Evolutionary conservation across 1,139 yeast genomes (phyloP), one percentile per base, ranked within the genome.

Genomic region (Chernovozyma aurita): DNA sequence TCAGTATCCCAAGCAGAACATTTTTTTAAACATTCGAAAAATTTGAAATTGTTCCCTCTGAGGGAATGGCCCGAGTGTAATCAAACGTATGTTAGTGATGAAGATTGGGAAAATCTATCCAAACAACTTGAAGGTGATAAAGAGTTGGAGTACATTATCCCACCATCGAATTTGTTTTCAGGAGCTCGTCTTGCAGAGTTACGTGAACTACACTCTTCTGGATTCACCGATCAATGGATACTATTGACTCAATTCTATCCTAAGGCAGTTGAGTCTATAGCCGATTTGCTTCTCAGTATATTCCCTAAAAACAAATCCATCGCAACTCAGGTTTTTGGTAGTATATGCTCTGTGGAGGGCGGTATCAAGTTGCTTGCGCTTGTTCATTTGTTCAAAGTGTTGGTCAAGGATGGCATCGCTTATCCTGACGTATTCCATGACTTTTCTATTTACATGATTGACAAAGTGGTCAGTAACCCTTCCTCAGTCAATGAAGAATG

Each of bases 211-310:
- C 26, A 34, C 15, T 13, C 25, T 20, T 13, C 55, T 3, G 50
- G 57, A 4, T 57, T 78, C 30, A 54, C 71, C 31, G 72, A 69
- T 22, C 61, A 70, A 27, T 69, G 81, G 61, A 59, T 82, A 24
- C 55, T 62, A 20, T 53, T 81, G 9, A 65, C 76, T 4, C 73
- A 73, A 34, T 40, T 57, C 3, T 78, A 67, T 47, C 81, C 86
- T 1, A 70, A 72, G 32, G 54, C 73, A 8, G 71, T 73, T 4
- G 59, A 60, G 24, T 59, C 70, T 1, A 63, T 82, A 28, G 67
- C 85, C 2, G 75, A 70, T 27, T 61, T 80, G 36, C 55, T 80
- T 34, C 30, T 41, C 7, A 27, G 41, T 2, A 36, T 42, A 3
- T 27, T 29, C 18, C 20, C 38, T 3, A 43, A 46, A 25, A 32